phyloP scores from a whole-genome alignment of 176 grass and related monocot genomes.

The Poa pratensis region DNA sequence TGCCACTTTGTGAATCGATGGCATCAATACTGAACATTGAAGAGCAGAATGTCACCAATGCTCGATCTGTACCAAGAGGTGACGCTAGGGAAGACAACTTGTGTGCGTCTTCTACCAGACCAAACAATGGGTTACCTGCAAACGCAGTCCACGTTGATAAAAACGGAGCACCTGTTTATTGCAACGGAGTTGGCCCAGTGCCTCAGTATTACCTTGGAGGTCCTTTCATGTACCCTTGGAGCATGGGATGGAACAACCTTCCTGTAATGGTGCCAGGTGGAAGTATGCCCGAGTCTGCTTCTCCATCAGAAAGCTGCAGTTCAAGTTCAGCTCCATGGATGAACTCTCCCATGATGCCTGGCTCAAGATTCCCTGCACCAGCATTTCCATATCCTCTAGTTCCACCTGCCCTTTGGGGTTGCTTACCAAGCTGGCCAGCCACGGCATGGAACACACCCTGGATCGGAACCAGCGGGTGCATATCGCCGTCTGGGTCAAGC shows the following conservation, averaged over 20 bases:
- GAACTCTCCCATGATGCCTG: conserved; percentile 53
- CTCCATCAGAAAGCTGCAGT: conserved; percentile 47
- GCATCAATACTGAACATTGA: conserved; percentile 70
- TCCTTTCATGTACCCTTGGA: conserved; percentile 81
- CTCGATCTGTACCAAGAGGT: conserved; percentile 4
- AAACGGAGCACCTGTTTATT: conserved; percentile 51
- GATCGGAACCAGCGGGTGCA: conserved; percentile 43
- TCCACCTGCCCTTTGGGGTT: conserved; percentile 76
- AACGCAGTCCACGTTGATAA: conserved; percentile 24
- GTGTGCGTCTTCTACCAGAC: conserved; percentile 46
- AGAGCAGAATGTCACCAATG: conserved; percentile 56
- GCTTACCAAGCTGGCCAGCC: conserved; percentile 59
- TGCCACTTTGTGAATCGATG: conserved; percentile 89
- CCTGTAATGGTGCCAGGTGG: conserved; percentile 47
- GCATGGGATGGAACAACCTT: conserved; percentile 60
- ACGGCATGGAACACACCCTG: conserved; percentile 55
- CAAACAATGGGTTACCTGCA: conserved; percentile 47
- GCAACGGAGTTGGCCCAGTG: conserved; percentile 57
- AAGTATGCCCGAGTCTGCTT: conserved; percentile 44
- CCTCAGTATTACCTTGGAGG: conserved; percentile 74
- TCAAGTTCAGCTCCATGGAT: conserved; percentile 54
- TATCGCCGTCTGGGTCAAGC: conserved; percentile 67
- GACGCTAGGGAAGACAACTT: conserved; percentile 58
- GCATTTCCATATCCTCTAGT: conserved; percentile 77
- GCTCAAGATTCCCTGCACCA: conserved; percentile 50